phyloP scores from a whole-genome alignment of 1,139 yeast genomes.

The Candida labiduridarum region DNA sequence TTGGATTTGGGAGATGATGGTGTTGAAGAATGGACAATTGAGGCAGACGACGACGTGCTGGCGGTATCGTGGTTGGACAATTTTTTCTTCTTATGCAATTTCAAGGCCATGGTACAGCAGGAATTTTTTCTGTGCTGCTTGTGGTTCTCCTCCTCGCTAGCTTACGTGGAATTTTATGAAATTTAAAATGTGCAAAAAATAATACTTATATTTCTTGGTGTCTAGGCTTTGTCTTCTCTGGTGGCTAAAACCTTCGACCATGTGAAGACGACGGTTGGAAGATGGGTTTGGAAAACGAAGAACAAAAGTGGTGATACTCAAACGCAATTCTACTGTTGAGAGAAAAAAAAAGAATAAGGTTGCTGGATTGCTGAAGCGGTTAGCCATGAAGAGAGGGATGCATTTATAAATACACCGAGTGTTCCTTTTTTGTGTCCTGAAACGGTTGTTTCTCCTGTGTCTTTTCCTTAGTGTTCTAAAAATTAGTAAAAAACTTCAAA shows the following conservation, averaged over 20 bases:
- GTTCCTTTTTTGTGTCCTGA: not conserved
- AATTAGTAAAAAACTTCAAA: not conserved
- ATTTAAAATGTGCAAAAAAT: no score
- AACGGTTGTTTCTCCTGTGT: not conserved
- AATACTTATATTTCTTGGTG: no score
- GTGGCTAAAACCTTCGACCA: no score
- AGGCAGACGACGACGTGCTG: not conserved
- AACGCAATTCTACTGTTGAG: no score
- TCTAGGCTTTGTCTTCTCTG: no score
- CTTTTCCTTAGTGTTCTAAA: not conserved
- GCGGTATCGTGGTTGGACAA: not conserved
- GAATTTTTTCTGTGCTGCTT: not conserved
- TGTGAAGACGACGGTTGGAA: no score
- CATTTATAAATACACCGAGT: not conserved
- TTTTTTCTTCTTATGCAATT: slow-evolving; percentile 1
- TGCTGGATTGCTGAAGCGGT: no score
- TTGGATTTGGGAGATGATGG: slow-evolving; percentile 1
- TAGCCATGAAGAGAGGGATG: no score
- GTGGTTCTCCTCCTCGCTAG: not conserved
- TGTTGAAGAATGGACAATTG: not conserved
- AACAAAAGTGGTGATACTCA: no score
- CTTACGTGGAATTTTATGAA: no score
- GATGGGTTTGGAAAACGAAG: no score
- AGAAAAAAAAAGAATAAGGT: no score
- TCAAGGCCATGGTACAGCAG: slow-evolving; percentile 1